Evolutionary conservation across 2,329 filamentous ascomycete genomes (phyloP), one percentile per base, ranked within the genome.

Genomic region (Herpotrichia juniperi): DNA sequence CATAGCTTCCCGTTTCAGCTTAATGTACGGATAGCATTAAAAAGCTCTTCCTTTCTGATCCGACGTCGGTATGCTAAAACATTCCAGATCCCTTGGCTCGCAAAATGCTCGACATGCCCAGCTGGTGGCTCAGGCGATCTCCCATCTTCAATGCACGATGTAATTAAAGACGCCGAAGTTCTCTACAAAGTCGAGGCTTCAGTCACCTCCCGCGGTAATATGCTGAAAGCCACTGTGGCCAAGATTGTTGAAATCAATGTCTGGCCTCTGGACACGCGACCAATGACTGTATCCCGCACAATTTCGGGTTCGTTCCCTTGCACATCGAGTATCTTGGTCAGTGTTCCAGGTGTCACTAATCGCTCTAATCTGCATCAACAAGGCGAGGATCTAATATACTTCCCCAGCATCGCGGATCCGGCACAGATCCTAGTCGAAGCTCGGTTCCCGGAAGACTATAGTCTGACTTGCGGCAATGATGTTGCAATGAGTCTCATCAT

Each of bases 201-300:
- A 7, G 44, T 58, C 6, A 58, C 50, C 9, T 52, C 32, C 2
- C 42, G 46, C n/a, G 43, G 42, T 11, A 57, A 58, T 42, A 51
- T 59, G 35, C 58, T 62, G 46, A 62, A 57, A n/a, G 45, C 19
- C 16, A 55, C 46, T 17, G 28, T 40, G 10, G 22, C 32, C 48
- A 56, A 28, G 24, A 35, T n/a, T 19, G 16, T 10, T 9, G 30
- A 28, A 6, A 51, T 57, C 26, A 53, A 17, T 3, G 45, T 58
- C 14, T 58, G 53, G 53, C 51, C 56, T 0, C 17, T 51, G 3
- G 50, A 58, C 14, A 40, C 28, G 42, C 44, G 28, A 24, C 42
- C 50, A 21, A 19, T 43, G 31, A 19, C 34, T 7, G 17, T 37
- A 7, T 14, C 34, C n/a, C 34, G 34, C 34, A 43, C 42, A 43